A percentile compares a stretch with the other conserved stretches of the same genome.
These are phyloP conservation scores for Colletotrichum gloeosporioides DNA, from an alignment of 2,329 filamentous ascomycete genomes.

Conservation along the genomic window DNA sequence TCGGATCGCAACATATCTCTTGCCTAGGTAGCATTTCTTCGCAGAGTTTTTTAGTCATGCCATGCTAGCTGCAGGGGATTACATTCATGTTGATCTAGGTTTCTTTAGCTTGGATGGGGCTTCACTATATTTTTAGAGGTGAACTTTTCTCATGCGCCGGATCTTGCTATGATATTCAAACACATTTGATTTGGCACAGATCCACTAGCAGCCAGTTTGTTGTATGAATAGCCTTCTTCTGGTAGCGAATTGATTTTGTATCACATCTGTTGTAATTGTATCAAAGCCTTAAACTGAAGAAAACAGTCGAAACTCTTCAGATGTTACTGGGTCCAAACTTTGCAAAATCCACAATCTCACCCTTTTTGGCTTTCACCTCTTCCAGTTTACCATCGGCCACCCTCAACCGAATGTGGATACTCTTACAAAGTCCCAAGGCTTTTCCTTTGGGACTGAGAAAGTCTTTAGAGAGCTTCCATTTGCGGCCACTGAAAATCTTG, in stretches of 20 bases:
- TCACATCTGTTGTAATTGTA: fast-evolving
- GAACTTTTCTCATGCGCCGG: neutral
- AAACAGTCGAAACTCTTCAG: neutral
- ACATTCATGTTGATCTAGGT: neutral
- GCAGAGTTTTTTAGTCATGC: fast-evolving
- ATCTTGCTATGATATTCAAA: neutral
- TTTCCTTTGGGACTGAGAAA: fast-evolving
- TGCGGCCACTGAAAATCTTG: neutral
- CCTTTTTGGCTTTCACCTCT: neutral
- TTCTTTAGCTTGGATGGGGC: neutral
- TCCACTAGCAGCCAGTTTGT: neutral
- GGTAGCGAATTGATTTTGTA: neutral
- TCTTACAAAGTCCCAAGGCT: neutral
- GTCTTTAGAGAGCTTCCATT: neutral
- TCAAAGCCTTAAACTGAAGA: neutral
- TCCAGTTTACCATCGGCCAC: neutral
- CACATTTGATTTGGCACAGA: neutral
- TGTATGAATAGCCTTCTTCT: neutral
- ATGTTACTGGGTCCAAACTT: neutral
- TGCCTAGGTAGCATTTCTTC: neutral
- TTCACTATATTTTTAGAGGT: neutral
- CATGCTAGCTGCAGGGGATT: neutral
- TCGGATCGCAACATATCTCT: neutral
- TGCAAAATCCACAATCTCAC: neutral
- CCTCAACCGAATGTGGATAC: neutral